Evolutionary conservation across 495 filamentous ascomycete genomes (phyloP), one percentile per base, ranked within the genome.

Genomic region (Penicillium chermesinum): DNA sequence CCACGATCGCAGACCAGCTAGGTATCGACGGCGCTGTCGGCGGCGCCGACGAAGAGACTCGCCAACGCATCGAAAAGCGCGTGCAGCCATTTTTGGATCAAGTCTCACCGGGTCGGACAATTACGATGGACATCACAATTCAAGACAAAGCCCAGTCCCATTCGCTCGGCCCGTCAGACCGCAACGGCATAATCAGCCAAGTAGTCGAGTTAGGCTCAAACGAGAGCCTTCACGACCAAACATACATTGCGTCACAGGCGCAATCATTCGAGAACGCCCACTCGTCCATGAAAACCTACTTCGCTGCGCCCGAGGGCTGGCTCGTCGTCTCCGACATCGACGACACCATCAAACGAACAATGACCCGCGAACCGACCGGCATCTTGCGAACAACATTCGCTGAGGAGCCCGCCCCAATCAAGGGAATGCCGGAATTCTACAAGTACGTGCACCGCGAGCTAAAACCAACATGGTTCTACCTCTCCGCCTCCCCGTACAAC

Each of bases 401-500:
- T 35, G 83, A 88, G 7, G 71, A 81, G 15, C 84, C 88, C 0
- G 66, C 77, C 40, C 81, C 88, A 2, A 81, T 91, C 13, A 45
- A 70, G 0, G 89, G 86, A 19, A 96, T 96, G 89, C 86, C 89
- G 0, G 81, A 88, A 57, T 71, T 96, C 2, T 97, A 97, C 66
- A 54, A 57, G 16, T 68, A 81, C 44, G 73, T 93, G 20, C 70
- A 82, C 40, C 62, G 67, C 9, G 53, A 77, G 44, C 74, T 86
- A 3, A 62, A 68, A 2, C 84, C 91, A 8, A 76, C 87, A 1
- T 96, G 85, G 79, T 95, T 93, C 67, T 97, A 97, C 67, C 80
- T 97, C 41, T 94, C 88, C 3, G 91, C 91, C 1, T 95, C 89
- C 2, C 91, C 91, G 1, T 95, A 96, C 72, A 96, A 95, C 52